Evolutionary conservation across 2,329 filamentous ascomycete genomes (phyloP).

Genomic region (Fusarium oxysporum): DNA sequence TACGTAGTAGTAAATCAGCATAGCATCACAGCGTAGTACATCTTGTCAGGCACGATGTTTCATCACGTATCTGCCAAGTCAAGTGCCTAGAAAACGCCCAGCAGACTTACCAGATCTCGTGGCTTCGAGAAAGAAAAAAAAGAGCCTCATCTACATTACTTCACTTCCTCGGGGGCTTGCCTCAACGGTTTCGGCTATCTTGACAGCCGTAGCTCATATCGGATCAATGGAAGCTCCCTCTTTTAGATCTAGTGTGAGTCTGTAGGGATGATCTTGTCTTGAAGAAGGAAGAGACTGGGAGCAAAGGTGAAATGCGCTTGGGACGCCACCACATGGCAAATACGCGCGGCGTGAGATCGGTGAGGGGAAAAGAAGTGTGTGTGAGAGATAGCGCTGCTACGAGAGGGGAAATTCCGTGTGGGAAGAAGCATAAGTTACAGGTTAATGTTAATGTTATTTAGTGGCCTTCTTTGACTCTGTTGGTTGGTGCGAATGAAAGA

Average conservation of each 20-base stretch:
- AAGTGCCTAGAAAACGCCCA: conserved; percentile 6
- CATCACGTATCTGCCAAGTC: conserved; percentile 21
- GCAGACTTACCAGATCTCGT: background rate
- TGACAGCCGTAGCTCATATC: conserved; percentile 41
- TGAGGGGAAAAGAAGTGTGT: conserved; percentile 17
- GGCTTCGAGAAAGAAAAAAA: conserved; percentile 11
- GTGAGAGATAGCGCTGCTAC: conserved; percentile 3
- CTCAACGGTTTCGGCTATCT: conserved; percentile 45
- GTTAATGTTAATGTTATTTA: conserved; percentile 9
- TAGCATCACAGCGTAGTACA: background rate
- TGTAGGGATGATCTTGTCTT: conserved; percentile 7
- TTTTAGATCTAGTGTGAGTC: conserved; percentile 39
- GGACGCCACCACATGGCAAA: conserved; percentile 46
- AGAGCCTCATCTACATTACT: conserved; percentile 18
- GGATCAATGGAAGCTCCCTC: conserved; percentile 41
- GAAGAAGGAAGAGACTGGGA: background rate
- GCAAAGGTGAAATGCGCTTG: conserved; percentile 3
- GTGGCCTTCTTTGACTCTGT: background rate
- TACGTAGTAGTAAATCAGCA: background rate
- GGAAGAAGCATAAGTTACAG: background rate
- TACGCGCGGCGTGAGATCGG: conserved; percentile 21
- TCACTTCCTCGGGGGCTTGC: conserved; percentile 19
- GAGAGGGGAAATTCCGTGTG: conserved; percentile 3
- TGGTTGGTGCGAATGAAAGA: conserved; percentile 28
- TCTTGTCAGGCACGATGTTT: conserved; percentile 12